phyloP scores from a whole-genome alignment of 768 basidiomycete species.

The Leccinum incarnatum region DNA sequence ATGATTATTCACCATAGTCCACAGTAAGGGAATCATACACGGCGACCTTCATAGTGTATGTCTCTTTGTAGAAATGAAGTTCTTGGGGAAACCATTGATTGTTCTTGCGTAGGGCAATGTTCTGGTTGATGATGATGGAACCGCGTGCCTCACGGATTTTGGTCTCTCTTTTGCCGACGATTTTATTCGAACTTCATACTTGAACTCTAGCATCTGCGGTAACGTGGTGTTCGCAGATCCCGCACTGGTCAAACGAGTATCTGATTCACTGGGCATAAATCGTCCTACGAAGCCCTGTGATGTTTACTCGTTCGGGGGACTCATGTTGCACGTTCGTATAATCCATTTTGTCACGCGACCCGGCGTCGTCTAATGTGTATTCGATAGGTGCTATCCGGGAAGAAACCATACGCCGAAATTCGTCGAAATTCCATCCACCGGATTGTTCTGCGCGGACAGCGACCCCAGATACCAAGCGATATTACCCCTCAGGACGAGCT shows the following conservation, averaged over 20 bases:
- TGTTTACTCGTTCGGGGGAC: constrained; percentile 36
- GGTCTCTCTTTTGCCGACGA: constrained; percentile 35
- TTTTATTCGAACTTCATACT: constrained; percentile 26
- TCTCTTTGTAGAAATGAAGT: background rate
- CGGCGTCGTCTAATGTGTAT: constrained; percentile 5
- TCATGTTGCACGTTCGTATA: constrained; percentile 29
- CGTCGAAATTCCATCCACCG: background rate
- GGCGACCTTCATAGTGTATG: constrained; percentile 38
- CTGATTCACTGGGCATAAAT: background rate
- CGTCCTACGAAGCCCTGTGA: constrained; percentile 22
- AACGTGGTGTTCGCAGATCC: constrained; percentile 49
- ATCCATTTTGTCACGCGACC: background rate
- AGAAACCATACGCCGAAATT: constrained; percentile 18
- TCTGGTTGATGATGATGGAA: constrained; percentile 37
- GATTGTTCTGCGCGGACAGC: constrained; percentile 7
- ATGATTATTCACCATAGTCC: constrained; percentile 15
- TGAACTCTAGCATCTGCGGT: constrained; percentile 36
- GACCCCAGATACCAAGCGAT: constrained; percentile 11
- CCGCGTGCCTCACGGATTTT: constrained; percentile 49
- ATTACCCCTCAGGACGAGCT: constrained; percentile 2
- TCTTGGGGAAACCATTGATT: background rate
- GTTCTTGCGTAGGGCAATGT: constrained; percentile 35
- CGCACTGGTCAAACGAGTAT: constrained; percentile 16
- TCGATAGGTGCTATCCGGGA: constrained; percentile 20
- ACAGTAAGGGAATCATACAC: constrained; percentile 27